Base-by-base conservation (phyloP, 768 basidiomycete species). In the Lactifluus subvellereus region DNA sequence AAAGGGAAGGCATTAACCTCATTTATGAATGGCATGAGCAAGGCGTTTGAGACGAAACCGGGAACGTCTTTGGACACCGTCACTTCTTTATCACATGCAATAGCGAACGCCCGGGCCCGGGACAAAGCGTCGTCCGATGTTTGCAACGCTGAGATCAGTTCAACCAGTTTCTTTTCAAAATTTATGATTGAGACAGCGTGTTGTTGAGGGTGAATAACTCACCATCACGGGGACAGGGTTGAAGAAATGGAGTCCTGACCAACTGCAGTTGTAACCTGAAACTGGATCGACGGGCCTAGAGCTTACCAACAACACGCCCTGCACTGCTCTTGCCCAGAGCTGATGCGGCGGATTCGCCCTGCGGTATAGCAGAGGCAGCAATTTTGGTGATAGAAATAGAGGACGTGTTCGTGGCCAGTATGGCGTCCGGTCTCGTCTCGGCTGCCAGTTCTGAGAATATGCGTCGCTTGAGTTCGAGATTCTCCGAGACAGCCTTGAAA, bases 161-260 rank as follows among this genome's bases (percentile, higher is more conserved):
- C 95, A n/a, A 97, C 94, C 6, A 97, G 78, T 87, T 89, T 91
- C 93, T 76, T 43, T 16, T 42, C 45, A 16, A 16, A 2, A 2
- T 27, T 38, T 16, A 3, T 4, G 16, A 9, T 20, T 37, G 9
- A 20, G 27, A 49, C 2, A 42, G 27, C 32, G 6, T 22, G 16
- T 27, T 27, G 27, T 27, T 2, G 27, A 27, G 27, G 27, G 27
- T 27, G 10, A 53, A 35, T 14, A 18, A 67, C 82, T 55, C 71
- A 91, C 91, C 94, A 97, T 97, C 37, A 96, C 90, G 3, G 95
- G 95, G 4, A 97, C 95, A 4, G 95, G 95, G 70, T 98, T 96
- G 78, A 97, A 96, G 79, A 94, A 97, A 72, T 96, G 94, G 47
- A 96, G 77, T 13, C 87, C 91, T 93, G 45, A 57, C 11, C 42